These are phyloP conservation scores for Porphyrellus cyaneotinctus DNA, from an alignment of 768 basidiomycete species.

Conservation along the genomic window DNA sequence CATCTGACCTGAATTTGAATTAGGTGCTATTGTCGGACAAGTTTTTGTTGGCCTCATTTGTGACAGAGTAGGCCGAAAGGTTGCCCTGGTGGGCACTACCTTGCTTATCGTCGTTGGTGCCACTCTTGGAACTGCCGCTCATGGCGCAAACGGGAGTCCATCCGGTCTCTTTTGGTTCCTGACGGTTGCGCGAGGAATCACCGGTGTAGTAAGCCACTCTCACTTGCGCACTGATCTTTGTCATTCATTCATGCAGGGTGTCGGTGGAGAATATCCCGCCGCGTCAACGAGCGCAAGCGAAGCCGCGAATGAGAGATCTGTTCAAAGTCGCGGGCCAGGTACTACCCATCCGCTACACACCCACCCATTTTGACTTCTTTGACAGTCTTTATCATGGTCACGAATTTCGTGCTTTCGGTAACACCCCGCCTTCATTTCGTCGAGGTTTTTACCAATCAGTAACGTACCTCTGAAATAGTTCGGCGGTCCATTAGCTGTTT, in stretches of 20 bases:
- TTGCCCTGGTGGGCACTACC: slow-evolving; percentile 68
- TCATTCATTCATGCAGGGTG: slow-evolving; percentile 42
- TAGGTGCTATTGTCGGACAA: slow-evolving; percentile 62
- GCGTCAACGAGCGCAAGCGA: slow-evolving; percentile 67
- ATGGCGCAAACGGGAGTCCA: slow-evolving; percentile 52
- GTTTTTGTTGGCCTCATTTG: slow-evolving; percentile 63
- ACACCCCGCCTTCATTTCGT: slow-evolving; percentile 12
- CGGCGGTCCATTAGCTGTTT: slow-evolving; percentile 62
- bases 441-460: background rate
- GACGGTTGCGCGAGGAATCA: slow-evolving; percentile 67
- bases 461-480: slow-evolving; percentile 36
- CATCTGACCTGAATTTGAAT: slow-evolving; percentile 2
- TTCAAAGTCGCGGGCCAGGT: slow-evolving; percentile 59
- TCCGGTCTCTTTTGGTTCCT: slow-evolving; percentile 71
- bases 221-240: background rate
- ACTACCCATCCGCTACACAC: slow-evolving; percentile 3
- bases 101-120: slow-evolving; percentile 66
- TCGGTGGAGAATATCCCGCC: slow-evolving; percentile 76
- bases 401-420: slow-evolving; percentile 65
- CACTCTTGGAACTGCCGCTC: slow-evolving; percentile 62
- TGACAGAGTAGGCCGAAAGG: slow-evolving; percentile 70
- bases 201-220: slow-evolving; percentile 49
- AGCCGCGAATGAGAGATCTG: slow-evolving; percentile 67
- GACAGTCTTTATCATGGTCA: slow-evolving; percentile 72
- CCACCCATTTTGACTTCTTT: slow-evolving; percentile 1